phyloP scores from a whole-genome alignment of 495 filamentous ascomycete genomes.

The Penicillium argentinense region DNA sequence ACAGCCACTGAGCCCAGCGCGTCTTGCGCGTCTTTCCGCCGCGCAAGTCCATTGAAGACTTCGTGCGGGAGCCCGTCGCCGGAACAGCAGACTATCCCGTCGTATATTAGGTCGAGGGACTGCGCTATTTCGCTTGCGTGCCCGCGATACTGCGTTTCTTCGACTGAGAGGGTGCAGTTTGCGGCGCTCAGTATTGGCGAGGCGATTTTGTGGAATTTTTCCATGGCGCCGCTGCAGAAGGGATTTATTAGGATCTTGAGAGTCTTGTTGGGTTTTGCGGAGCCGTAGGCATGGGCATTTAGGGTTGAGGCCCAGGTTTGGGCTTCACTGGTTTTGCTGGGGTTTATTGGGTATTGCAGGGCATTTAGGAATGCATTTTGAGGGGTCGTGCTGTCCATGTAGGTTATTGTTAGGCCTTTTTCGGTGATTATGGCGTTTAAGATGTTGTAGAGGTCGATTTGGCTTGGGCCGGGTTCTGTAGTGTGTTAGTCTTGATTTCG shows the following conservation, averaged over 20 bases:
- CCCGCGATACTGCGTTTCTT: conserved; percentile 65
- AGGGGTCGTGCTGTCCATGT: neutral
- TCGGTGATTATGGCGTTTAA: neutral
- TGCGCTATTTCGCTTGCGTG: conserved; percentile 75
- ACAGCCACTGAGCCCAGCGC: conserved; percentile 77
- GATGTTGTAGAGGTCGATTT: neutral
- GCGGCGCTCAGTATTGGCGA: conserved; percentile 80
- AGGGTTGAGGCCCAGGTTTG: neutral
- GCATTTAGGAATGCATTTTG: neutral
- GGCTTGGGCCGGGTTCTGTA: neutral
- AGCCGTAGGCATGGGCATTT: conserved; percentile 56
- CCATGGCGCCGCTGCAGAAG: conserved; percentile 71
- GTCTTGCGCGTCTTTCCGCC: conserved; percentile 64
- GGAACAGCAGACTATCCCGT: conserved; percentile 80
- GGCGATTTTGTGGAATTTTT: conserved; percentile 67
- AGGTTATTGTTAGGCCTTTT: neutral
- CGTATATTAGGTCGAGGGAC: conserved; percentile 71
- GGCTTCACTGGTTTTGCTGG: neutral
- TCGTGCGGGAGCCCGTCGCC: conserved; percentile 88
- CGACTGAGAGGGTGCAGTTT: conserved; percentile 67
- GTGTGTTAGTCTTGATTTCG: neutral
- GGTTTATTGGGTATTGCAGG: neutral
- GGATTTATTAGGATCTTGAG: conserved; percentile 87
- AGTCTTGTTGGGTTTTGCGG: conserved; percentile 63
- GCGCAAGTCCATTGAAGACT: conserved; percentile 85